phyloP scores from a whole-genome alignment of 306 rosid species.

The Lotus japonicus region DNA sequence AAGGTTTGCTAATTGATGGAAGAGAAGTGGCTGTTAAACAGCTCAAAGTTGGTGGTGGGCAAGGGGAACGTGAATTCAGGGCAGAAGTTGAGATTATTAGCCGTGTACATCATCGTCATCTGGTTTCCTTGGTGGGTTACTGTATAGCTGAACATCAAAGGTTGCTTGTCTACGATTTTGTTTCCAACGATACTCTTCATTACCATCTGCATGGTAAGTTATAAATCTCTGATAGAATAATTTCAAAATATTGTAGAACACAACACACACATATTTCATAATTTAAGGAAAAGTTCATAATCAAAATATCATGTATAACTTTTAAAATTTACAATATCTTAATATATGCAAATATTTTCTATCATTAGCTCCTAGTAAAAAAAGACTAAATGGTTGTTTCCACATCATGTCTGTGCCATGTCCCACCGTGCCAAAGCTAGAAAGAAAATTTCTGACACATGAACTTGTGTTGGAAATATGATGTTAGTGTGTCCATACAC shows the following conservation, averaged over 20 bases:
- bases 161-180: constrained; percentile 83
- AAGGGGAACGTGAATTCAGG: constrained; percentile 97
- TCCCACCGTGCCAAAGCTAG: no score
- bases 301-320: not conserved
- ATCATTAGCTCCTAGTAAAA: not conserved
- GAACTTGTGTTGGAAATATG: not conserved
- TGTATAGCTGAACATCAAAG: constrained; percentile 88
- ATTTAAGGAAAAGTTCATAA: not conserved
- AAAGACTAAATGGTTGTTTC: not conserved
- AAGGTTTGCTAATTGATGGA: constrained; percentile 74
- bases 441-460: no score
- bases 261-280: not conserved
- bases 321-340: not conserved
- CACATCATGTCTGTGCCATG: not conserved
- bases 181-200: constrained; percentile 80
- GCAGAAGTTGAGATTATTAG: constrained; percentile 98
- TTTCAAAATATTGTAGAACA: not conserved
- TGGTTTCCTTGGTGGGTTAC: constrained; percentile 94
- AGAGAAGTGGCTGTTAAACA: constrained; percentile 95
- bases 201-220: constrained; percentile 92
- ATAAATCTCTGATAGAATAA: constrained; percentile 9
- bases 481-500: not conserved
- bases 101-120: constrained; percentile 95
- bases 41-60: constrained; percentile 85
- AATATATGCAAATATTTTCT: not conserved